Conservation (phyloP, 192 early-diverging fungal genomes). For the Backusella liffmaniae region DNA sequence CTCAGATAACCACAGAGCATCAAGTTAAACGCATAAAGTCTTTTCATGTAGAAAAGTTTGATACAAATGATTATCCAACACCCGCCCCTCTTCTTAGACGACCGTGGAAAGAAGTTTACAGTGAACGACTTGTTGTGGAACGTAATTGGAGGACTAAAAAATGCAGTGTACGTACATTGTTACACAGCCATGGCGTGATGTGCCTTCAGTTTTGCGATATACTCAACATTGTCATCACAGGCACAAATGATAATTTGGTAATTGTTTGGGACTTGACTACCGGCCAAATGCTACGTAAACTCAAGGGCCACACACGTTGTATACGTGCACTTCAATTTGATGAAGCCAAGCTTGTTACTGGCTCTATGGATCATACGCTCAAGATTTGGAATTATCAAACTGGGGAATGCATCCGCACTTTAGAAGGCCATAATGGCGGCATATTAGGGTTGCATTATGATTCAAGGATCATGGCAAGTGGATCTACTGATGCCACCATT, state of each 20-base stretch:
- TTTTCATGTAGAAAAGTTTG: background rate
- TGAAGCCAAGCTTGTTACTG: slow-evolving; percentile 85
- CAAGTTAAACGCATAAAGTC: background rate
- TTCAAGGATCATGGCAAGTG: slow-evolving; percentile 72
- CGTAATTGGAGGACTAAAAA: slow-evolving; percentile 89
- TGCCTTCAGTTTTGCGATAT: slow-evolving; percentile 79
- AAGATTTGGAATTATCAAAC: slow-evolving; percentile 89
- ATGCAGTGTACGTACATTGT: slow-evolving; percentile 54
- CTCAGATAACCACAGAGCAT: background rate
- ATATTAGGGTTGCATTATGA: slow-evolving; percentile 81
- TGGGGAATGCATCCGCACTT: slow-evolving; percentile 77
- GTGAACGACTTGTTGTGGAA: slow-evolving; percentile 86
- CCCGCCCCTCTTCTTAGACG: slow-evolving; percentile 37
- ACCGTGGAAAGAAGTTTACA: slow-evolving; percentile 92
- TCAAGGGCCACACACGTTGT: slow-evolving; percentile 80
- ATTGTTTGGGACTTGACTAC: slow-evolving; percentile 86
- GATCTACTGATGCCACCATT: slow-evolving; percentile 78
- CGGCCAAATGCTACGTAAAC: slow-evolving; percentile 66
- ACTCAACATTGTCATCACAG: slow-evolving; percentile 73
- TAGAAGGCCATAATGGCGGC: slow-evolving; percentile 70
- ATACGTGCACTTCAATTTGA: slow-evolving; percentile 93
- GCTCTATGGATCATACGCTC: slow-evolving; percentile 86
- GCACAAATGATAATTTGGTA: slow-evolving; percentile 81
- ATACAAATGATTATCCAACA: slow-evolving; percentile 1
- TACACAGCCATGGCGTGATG: slow-evolving; percentile 83